Conservation (phyloP, 2,329 filamentous ascomycete species). For the Grosmannia huntii region DNA sequence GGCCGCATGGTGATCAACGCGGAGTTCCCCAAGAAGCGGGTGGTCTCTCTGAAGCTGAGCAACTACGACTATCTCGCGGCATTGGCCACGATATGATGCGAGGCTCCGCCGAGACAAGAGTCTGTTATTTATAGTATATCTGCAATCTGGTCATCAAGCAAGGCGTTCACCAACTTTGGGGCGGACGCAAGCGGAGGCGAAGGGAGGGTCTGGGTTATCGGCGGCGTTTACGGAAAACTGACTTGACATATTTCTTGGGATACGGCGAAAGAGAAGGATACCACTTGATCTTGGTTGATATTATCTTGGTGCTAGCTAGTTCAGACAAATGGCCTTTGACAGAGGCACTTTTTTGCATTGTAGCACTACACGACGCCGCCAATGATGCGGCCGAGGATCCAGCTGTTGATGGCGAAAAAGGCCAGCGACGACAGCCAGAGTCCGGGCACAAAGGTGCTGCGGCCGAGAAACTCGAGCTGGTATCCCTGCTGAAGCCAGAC, state of each 20-base stretch:
- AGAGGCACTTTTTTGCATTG: not conserved
- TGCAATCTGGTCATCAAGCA: constrained; percentile 4
- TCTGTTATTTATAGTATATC: no score
- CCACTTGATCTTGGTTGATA: not conserved
- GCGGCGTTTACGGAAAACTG: not conserved
- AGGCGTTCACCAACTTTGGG: not conserved
- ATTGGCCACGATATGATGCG: constrained; percentile 9
- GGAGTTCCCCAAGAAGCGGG: constrained; percentile 37
- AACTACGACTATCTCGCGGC: constrained; percentile 41
- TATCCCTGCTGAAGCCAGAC: constrained; percentile 67
- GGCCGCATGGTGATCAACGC: constrained; percentile 43
- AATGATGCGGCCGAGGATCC: constrained; percentile 74
- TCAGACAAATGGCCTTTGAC: not conserved
- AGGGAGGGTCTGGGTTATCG: not conserved
- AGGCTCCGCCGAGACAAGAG: no score
- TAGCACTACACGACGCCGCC: constrained; percentile 35
- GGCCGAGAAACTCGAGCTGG: constrained; percentile 64
- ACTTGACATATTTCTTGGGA: not conserved
- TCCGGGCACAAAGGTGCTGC: constrained; percentile 74
- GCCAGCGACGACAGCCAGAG: constrained; percentile 61
- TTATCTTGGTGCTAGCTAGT: not conserved
- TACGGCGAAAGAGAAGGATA: not conserved
- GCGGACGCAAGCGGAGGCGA: not conserved
- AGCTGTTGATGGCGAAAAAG: constrained; percentile 80
- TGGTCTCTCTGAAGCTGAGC: constrained; percentile 42